Base-by-base conservation (phyloP, 1,284 basidiomycete species). In the Ceratobasidium sp. region DNA sequence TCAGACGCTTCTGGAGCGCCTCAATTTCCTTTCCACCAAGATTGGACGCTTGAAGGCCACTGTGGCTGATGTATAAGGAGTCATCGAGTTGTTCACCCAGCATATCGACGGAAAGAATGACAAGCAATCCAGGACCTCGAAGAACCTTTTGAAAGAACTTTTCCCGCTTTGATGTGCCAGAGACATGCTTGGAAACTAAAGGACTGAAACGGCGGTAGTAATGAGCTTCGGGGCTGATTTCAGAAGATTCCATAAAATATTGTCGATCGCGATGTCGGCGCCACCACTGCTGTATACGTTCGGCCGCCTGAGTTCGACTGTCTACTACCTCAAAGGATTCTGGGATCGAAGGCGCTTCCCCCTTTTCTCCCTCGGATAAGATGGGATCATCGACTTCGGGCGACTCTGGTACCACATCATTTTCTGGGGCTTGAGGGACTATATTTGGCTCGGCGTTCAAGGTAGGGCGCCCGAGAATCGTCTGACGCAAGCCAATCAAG, bases 71-170 rank as follows among this genome's bases (percentile, higher is more conserved):
- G 9, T 67, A 12, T 18, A 49, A 26, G 18, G 46, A 26, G 3
- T 67, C 40, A 12, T 44, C 44, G n/a, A 67, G 64, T 33, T 67
- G 64, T 28, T 49, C 64, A 9, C 40, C n/a, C 18, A 49, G 15
- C n/a, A 33, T 51, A 20, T 67, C 42, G 4, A 49, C 15, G 12
- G 64, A n/a, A 20, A 67, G 23, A 33, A 67, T 15, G 18, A 44
- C 28, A 26, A 28, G 46, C 10, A 67, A 28, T 12, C 46, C 46
- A 10, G 64, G 64, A 46, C 64, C 64, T 18, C 44, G 23, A 13
- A 67, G 42, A 18, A 67, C 42, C 20, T 49, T 67, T 49, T 44
- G 64, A 28, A 67, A 51, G 7, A 67, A 39, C 42, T 49, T 67
- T 18, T 40, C 40, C 13, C 42, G 42, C 13, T 40, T 26, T 10